Conservation (phyloP, 2,329 filamentous ascomycete genomes). For the Aspergillus luchuensis region DNA sequence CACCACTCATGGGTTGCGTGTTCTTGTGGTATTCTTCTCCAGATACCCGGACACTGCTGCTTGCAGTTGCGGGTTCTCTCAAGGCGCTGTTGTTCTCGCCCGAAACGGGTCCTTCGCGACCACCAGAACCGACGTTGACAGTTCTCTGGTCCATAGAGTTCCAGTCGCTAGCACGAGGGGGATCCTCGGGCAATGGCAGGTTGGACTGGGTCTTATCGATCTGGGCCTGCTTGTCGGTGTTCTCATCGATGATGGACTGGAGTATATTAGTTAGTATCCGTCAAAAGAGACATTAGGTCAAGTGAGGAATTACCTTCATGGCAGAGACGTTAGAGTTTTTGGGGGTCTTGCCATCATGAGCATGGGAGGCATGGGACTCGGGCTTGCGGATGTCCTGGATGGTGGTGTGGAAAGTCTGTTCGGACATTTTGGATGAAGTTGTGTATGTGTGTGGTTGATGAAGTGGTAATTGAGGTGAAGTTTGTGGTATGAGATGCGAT, state of each 20-base stretch:
- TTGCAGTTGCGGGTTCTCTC: conserved; percentile 61
- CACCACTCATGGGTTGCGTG: conserved; percentile 45
- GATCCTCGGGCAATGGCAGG: conserved; percentile 77
- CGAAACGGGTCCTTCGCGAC: conserved; percentile 56
- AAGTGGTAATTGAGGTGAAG: not conserved
- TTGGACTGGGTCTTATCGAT: conserved; percentile 70
- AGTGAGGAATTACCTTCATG: conserved; percentile 46
- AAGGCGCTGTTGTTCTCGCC: conserved; percentile 53
- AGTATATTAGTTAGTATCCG: not conserved
- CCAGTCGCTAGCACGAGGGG: conserved; percentile 75
- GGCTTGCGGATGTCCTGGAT: conserved; percentile 52
- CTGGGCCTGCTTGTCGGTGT: conserved; percentile 60
- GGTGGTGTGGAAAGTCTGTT: conserved; percentile 50
- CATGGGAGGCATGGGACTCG: conserved; percentile 45
- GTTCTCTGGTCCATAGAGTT: conserved; percentile 69
- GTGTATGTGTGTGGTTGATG: not conserved
- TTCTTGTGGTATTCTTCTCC: conserved; percentile 58
- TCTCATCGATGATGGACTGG: conserved; percentile 44
- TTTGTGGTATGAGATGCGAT: not conserved
- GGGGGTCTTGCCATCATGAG: conserved; percentile 46
- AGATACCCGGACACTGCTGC: conserved; percentile 52
- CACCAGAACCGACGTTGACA: conserved; percentile 70
- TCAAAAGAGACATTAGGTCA: not conserved
- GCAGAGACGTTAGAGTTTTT: conserved; percentile 48
- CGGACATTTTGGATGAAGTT: conserved; percentile 18